Conservation (phyloP, 768 basidiomycete genomes). For the Dioszegia hungarica region DNA sequence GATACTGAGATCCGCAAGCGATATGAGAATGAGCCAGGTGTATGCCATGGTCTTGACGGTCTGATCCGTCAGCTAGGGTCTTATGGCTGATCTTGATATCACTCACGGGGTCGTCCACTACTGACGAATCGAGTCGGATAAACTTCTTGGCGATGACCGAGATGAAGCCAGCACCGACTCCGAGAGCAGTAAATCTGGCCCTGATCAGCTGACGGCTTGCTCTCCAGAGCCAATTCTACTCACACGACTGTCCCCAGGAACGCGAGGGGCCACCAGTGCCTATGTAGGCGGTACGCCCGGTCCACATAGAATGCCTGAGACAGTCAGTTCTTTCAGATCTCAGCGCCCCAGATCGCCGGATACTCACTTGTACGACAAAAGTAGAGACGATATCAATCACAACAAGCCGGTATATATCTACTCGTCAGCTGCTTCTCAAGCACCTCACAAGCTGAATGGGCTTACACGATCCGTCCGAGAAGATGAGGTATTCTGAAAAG, state of each 20-base stretch:
- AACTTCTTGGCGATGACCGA: background rate
- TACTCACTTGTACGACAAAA: slow-evolving; percentile 2
- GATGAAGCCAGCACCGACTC: slow-evolving; percentile 1
- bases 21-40: background rate
- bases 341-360: too few species aligned
- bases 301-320: slow-evolving; percentile 1
- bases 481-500: background rate
- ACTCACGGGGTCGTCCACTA: background rate
- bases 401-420: background rate
- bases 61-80: background rate
- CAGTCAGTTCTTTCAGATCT: background rate
- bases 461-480: background rate
- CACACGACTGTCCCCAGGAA: background rate
- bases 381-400: slow-evolving; percentile 1
- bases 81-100: background rate
- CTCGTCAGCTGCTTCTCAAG: background rate
- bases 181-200: background rate
- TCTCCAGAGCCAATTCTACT: background rate
- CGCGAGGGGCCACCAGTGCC: slow-evolving; percentile 1
- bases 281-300: background rate
- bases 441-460: background rate
- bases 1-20: background rate
- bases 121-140: background rate
- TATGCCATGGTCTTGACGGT: background rate
- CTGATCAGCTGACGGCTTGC: background rate